Base-by-base conservation (phyloP, 148 eudicot species). In the Linanthus parryae region DNA sequence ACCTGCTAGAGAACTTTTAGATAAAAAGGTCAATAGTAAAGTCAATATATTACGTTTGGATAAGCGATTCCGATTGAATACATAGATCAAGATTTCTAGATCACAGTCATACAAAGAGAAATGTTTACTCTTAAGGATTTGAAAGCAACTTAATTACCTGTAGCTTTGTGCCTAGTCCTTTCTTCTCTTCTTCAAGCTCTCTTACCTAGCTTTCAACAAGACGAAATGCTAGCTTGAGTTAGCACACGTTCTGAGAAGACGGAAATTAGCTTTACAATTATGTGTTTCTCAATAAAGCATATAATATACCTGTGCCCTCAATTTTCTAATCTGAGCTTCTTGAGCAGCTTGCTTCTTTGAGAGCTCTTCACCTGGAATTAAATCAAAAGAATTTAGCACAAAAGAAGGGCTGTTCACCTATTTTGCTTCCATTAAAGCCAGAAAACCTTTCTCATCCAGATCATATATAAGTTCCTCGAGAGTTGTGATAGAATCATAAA, bases 181-280 rank as follows among this genome's bases (percentile, higher is more conserved):
- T 92, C 85, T 87, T 92, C 78, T 92, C 98, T 73, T 91, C 98
- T 71, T 91, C 98, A 64, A 83, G 73, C 79, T 92, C 98, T 73
- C 98, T 79, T 57, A 84, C 70, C 98, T 92, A 82, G 78, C 74
- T 81, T 81, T 61, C 83, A 73, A 62, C 60, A 55, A 67, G 48
- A 66, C 36, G 31, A 9, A 50, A 23, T 12, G 47, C 1, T 16
- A n/a, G 24, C 13, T 29, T 40, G 48, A 58, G 31, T 49, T 46
- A 55, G 72, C 25, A 36, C 44, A 61, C 9, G 38, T 13, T n/a
- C n/a, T n/a, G n/a, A n/a, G n/a, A n/a, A n/a, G n/a, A n/a, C n/a
- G n/a, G 38, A 18, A 20, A 25, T 52, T 25, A 34, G 47, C 48
- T 55, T 41, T 20, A 8, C 41, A 30, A 34, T 28, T 46, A 42